These are phyloP conservation scores for Populus tremula DNA, from an alignment of 345 rosid species.

Conservation along the genomic window DNA sequence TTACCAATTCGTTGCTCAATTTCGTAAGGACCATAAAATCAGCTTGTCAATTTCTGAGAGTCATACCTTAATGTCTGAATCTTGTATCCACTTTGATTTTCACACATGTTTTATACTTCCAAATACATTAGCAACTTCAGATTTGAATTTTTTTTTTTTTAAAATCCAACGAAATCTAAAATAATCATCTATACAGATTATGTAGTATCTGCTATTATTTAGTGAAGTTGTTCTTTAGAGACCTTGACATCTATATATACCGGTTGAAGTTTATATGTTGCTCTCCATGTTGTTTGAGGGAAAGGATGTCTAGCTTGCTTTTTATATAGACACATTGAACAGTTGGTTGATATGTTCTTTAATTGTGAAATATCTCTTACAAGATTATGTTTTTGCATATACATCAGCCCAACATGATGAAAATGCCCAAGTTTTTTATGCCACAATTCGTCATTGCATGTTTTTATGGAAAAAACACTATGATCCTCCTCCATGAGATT, in stretches of 20 bases:
- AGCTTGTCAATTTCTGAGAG: neutral
- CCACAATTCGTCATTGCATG: neutral
- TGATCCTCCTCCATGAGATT: neutral
- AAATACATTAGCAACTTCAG: too few relatives aligned
- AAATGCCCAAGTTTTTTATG: neutral
- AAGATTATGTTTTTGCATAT: neutral
- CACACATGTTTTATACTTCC: too few relatives aligned
- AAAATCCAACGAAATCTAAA: too few relatives aligned
- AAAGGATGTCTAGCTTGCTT: neutral
- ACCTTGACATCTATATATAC: too few relatives aligned
- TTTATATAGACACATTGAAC: neutral
- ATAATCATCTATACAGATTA: too few relatives aligned
- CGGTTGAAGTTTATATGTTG: neutral
- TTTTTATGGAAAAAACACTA: neutral
- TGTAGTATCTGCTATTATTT: too few relatives aligned
- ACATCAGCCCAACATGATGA: neutral
- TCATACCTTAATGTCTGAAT: too few relatives aligned
- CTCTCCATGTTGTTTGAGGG: neutral
- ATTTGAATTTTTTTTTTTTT: too few relatives aligned
- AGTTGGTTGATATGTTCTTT: accelerated
- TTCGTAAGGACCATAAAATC: neutral
- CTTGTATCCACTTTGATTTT: too few relatives aligned
- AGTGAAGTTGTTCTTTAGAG: too few relatives aligned
- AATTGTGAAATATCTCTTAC: neutral
- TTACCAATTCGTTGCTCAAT: neutral